These are phyloP conservation scores for Leishmania tarentolae DNA, from an alignment of 208 protist genomes.

Conservation along the genomic window DNA sequence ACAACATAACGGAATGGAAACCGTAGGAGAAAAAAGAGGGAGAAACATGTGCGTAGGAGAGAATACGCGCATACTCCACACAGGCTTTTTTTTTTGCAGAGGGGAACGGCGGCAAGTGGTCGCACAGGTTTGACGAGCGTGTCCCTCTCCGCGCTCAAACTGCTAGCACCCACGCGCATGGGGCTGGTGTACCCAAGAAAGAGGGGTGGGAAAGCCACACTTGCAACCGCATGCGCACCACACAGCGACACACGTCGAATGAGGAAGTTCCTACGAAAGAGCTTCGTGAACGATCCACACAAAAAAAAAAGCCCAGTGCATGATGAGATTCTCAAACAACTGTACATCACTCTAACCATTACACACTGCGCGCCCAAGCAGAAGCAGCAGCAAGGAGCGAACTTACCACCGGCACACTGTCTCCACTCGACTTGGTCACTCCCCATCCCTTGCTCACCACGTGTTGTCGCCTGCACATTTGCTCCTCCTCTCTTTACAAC, in stretches of 20 bases:
- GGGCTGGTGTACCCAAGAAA: not conserved
- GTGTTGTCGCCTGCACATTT: not conserved
- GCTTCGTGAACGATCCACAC: not conserved
- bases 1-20: not conserved
- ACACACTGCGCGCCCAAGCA: not conserved
- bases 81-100: not conserved
- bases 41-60: not conserved
- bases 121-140: not conserved
- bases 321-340: not conserved
- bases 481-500: conserved; percentile 1
- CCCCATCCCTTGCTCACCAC: not conserved
- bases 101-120: not conserved
- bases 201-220: not conserved
- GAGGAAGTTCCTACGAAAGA: not conserved
- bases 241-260: not conserved
- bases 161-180: not conserved
- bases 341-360: not conserved
- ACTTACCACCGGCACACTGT: not conserved
- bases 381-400: not conserved
- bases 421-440: not conserved
- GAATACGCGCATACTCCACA: not conserved
- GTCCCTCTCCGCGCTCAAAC: not conserved
- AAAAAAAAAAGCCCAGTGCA: not conserved
- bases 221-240: not conserved
- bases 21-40: not conserved